Base-by-base conservation (phyloP, 2,329 filamentous ascomycete genomes). In the Paradendryphiella salina region DNA sequence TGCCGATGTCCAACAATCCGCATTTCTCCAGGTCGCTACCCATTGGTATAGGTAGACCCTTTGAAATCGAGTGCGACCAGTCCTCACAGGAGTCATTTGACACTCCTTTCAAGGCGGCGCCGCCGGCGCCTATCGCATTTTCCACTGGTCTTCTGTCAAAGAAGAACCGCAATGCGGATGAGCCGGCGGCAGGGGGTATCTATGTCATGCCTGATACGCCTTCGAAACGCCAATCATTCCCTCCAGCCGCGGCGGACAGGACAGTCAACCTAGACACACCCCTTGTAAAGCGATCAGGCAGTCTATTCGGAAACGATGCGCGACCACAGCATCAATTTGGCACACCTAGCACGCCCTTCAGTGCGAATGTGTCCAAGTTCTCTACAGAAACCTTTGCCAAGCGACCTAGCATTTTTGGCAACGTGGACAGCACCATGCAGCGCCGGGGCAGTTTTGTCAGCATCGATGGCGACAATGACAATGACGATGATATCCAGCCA, bases 131-230 rank as follows among this genome's bases (percentile, higher is more conserved):
- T 26, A 85, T 88, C 33, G 91, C 91, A 74, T 91, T 90, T 79
- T 97, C 94, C 1, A 97, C 94, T 0, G 66, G 66, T 15, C 78
- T 99, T 21, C 87, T 99, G 46, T 96, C 94, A 9, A 99, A 99
- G 76, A 89, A 95, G 73, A 95, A 94, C 66, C 86, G 89, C 50
- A 76, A 78, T 70, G 83, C 86, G 0, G 90, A 96, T 60, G 82
- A 90, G 43, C 82, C 72, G 34, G 55, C 52, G 58, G 74, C 76
- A 59, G 74, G 72, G 45, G 76, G 76, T 21, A 81, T 80, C 73
- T 85, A 87, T 67, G 77, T 83, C 23, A 92, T 96, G 80, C 93
- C 94, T 0, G 94, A 97, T 69, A 99, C 94, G 1, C 94, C 94
- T 1, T 97, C 94, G 75, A 99, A 97, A 77, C 91, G 94, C 69